These are phyloP conservation scores for Macrocybe gigantea DNA, from an alignment of 768 basidiomycete species.

Conservation along the genomic window DNA sequence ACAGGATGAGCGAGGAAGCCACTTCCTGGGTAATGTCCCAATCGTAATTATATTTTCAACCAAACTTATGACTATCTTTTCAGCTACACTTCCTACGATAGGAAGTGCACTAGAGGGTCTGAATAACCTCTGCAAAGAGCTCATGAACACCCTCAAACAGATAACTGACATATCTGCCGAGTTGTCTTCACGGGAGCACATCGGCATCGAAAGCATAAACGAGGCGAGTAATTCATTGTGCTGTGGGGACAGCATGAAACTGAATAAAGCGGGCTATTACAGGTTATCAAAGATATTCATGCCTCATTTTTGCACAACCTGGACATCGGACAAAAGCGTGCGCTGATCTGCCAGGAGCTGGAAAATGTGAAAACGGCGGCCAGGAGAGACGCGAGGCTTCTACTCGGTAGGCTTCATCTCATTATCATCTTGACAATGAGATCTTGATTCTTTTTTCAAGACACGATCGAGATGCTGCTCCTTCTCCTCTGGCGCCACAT, in stretches of 20 bases:
- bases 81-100: conserved; percentile 72
- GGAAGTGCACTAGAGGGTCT: conserved; percentile 70
- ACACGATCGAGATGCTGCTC: conserved; percentile 71
- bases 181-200: conserved; percentile 64
- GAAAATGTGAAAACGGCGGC: conserved; percentile 33
- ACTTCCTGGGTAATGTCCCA: conserved; percentile 47
- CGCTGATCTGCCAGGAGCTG: conserved; percentile 59
- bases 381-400: conserved; percentile 42
- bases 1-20: conserved; percentile 51
- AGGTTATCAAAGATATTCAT: conserved; percentile 50
- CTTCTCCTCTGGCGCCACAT: conserved; percentile 80
- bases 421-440: not conserved
- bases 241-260: conserved; percentile 1
- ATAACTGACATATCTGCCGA: conserved; percentile 66
- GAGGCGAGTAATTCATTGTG: conserved; percentile 40
- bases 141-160: conserved; percentile 56
- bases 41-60: not conserved
- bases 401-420: conserved; percentile 42
- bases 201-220: conserved; percentile 63
- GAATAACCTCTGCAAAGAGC: conserved; percentile 53
- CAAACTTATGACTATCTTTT: conserved; percentile 1
- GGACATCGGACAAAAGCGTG: conserved; percentile 63
- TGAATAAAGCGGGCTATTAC: not conserved
- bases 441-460: conserved; percentile 24
- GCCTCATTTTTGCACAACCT: conserved; percentile 56